Conservation (phyloP, 2,329 filamentous ascomycete species). For the Talaromyces amestolkiae region DNA sequence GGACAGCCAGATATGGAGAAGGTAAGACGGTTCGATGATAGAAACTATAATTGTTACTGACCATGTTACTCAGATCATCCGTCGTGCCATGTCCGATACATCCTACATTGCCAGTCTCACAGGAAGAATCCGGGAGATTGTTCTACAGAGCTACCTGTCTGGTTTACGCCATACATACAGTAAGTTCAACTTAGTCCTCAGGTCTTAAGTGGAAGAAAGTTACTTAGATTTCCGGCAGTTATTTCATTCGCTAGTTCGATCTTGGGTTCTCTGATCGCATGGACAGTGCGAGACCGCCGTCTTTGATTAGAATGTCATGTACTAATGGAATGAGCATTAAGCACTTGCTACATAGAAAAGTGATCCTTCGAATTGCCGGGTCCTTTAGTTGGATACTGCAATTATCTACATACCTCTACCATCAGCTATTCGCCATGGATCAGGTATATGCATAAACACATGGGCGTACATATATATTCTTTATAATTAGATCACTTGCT, state of each 20-base stretch:
- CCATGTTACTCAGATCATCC: constrained; percentile 38
- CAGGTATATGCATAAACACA: no score
- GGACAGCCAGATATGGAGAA: neutral
- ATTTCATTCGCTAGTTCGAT: constrained; percentile 16
- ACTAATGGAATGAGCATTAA: no score
- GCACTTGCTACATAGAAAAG: no score
- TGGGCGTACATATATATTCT: no score
- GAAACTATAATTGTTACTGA: neutral
- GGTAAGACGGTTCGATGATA: constrained; percentile 15
- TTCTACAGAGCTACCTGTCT: constrained; percentile 29
- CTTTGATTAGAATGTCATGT: neutral
- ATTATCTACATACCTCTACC: no score
- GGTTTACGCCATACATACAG: constrained; percentile 32
- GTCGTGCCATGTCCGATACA: constrained; percentile 40
- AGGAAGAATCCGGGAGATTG: constrained; percentile 28
- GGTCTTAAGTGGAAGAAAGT: neutral
- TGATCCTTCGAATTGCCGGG: no score
- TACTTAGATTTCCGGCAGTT: constrained; percentile 4
- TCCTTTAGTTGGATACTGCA: no score
- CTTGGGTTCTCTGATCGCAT: constrained; percentile 11
- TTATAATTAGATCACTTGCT: no score
- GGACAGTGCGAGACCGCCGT: constrained; percentile 15
- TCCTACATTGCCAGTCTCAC: constrained; percentile 38
- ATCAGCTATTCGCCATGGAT: no score
- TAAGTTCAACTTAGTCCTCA: constrained; percentile 18